Evolutionary conservation across 768 basidiomycete species (phyloP), one percentile per base, ranked within the genome.

Genomic region (Auricularia sp.): DNA sequence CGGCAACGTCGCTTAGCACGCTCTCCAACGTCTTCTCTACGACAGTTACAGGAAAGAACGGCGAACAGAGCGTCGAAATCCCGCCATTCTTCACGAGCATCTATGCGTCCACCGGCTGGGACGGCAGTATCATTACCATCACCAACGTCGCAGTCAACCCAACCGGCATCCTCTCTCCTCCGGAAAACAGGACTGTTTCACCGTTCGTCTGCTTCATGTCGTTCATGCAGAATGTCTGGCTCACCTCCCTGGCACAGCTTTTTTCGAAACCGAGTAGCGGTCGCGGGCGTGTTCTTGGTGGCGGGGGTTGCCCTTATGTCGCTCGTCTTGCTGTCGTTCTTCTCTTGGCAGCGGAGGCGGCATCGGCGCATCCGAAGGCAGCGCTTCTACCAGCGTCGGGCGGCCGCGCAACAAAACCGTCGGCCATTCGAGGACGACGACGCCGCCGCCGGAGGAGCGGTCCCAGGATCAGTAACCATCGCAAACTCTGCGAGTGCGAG

Each of bases 261-360:
- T 70, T 77, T 78, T 68, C 71, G 67, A 67, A 79, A 79, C 64
- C 74, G 74, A 3, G 76, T 76, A 6, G 77, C 77, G n/a, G 77
- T 78, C 3, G 77, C 75, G 0, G 77, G 77, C 36, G 72, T 72
- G 0, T 79, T 79, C 64, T 74, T 77, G 35, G 76, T 73, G 21
- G 74, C 77, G 36, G 77, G 77, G 5, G 66, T 59, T 8, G 56
- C 56, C 7, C 85, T 77, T 35, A 86, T 83, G 23, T 84, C 81
- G 60, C 91, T 84, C 63, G 70, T 85, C 47, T 77, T 91, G 60
- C 90, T 84, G 81, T 78, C 87, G 64, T 74, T 89, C 68, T 90
- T 91, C 71, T 87, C 84, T 61, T 72, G 89, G 63, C 84, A 85
- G 33, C 82, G 87, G 60, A 83, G 86, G 66, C 81, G 86, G 58